Base-by-base conservation (phyloP, 352 stramenopile species). In the Pythium vanterpoolii region DNA sequence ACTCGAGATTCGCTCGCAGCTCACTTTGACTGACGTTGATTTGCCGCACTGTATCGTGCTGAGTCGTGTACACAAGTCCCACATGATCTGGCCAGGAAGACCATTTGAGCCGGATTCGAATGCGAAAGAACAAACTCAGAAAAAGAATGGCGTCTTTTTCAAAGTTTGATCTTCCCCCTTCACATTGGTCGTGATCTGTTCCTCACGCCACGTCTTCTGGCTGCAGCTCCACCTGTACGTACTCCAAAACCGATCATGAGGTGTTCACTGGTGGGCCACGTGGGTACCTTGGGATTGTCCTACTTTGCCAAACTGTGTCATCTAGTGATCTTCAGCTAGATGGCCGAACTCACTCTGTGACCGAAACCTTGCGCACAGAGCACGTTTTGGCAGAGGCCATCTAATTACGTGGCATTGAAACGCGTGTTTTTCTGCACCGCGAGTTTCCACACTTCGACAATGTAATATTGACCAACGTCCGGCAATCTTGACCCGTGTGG, bases 401-500 rank as follows among this genome's bases (percentile, higher is more conserved):
- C 14, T 14, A 14, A 39, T 39, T 39, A 39, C 18, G 6, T 44
- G 8, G 38, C n/a, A 27, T 4, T 2, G 38, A 23, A 44, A 44
- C 38, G n/a, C n/a, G n/a, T n/a, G n/a, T n/a, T n/a, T n/a, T n/a
- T n/a, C n/a, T n/a, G n/a, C n/a, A n/a, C n/a, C n/a, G n/a, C n/a
- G n/a, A n/a, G n/a, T n/a, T n/a, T n/a, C n/a, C n/a, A n/a, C n/a
- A n/a, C n/a, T n/a, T n/a, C n/a, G n/a, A n/a, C n/a, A n/a, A n/a
- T n/a, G n/a, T n/a, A n/a, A n/a, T n/a, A n/a, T n/a, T n/a, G 18
- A 44, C n/a, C 3, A 23, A 19, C 13, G 43, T 33, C 34, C 24
- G 26, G 43, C 43, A 50, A 50, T 47, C 40, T 28, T 50, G 43
- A 33, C 43, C 3, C 14, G n/a, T 31, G 43, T 50, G 43, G 43